Evolutionary conservation across 2,329 filamentous ascomycete genomes (phyloP).

Genomic region (Colletotrichum sp.): DNA sequence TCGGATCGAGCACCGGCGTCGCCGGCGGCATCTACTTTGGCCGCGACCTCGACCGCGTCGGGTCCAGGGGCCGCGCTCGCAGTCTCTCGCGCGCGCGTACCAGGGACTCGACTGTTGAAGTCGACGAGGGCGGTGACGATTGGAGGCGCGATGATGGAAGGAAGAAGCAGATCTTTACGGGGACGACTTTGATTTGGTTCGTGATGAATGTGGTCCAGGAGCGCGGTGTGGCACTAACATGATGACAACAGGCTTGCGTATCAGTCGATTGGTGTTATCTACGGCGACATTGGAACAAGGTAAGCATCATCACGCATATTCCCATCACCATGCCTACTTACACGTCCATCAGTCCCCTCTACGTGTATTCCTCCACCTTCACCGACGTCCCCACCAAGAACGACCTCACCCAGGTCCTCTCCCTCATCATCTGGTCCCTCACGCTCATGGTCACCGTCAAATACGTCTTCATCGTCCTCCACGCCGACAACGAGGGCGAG

Average conservation of each 20-base stretch:
- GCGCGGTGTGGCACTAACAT: background rate
- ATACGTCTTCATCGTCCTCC: conserved; percentile 70
- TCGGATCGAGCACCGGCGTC: conserved; percentile 19
- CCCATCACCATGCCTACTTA: background rate
- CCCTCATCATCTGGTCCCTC: conserved; percentile 72
- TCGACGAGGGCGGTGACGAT: conserved; percentile 32
- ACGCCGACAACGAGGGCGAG: conserved; percentile 73
- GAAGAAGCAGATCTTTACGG: conserved; percentile 41
- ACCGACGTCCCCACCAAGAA: conserved; percentile 56
- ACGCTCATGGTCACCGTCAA: conserved; percentile 74
- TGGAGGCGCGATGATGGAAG: conserved; percentile 35
- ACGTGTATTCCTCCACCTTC: conserved; percentile 75
- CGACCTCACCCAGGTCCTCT: conserved; percentile 68
- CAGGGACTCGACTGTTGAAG: conserved; percentile 27
- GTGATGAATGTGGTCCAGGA: background rate
- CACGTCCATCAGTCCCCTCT: conserved; percentile 59
- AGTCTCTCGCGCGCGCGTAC: conserved; percentile 27
- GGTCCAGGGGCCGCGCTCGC: conserved; percentile 25
- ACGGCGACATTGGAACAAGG: conserved; percentile 68
- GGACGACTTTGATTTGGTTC: conserved; percentile 38
- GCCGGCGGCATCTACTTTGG: conserved; percentile 26
- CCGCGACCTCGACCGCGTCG: conserved; percentile 18
- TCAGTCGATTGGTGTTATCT: conserved; percentile 71
- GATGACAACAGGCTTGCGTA: conserved; percentile 56
- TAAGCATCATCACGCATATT: conserved; percentile 19